Evolutionary conservation across 257 asterid species (phyloP).

Genomic region (Penstemon eatonii): DNA sequence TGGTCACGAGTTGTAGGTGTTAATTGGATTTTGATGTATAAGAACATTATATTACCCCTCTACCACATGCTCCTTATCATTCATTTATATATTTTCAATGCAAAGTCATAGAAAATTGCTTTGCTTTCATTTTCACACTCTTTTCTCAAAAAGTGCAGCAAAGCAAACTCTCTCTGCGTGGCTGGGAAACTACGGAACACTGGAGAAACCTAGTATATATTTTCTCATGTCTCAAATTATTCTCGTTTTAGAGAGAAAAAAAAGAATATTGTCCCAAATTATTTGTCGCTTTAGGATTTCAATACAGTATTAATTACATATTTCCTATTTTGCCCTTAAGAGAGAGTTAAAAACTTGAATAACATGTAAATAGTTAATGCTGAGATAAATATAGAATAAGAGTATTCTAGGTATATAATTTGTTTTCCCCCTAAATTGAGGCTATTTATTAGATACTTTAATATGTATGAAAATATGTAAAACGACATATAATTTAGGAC

Average conservation of each 20-base stretch:
- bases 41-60: constrained; percentile 24
- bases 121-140: constrained; percentile 22
- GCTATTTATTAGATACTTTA: too few species aligned
- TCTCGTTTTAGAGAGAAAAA: background rate
- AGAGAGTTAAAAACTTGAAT: too few species aligned
- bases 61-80: constrained; percentile 1
- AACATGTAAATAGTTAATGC: too few species aligned
- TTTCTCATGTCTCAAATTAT: background rate
- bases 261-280: background rate
- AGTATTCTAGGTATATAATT: too few species aligned
- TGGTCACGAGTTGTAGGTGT: constrained; percentile 39
- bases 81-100: constrained; percentile 19
- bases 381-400: too few species aligned
- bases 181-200: background rate
- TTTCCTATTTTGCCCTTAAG: too few species aligned
- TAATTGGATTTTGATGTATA: constrained; percentile 16
- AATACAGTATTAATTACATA: too few species aligned
- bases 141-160: constrained; percentile 20
- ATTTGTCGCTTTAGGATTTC: too few species aligned
- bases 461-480: too few species aligned
- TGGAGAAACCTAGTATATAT: too few species aligned
- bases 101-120: constrained; percentile 26
- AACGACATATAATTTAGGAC: too few species aligned
- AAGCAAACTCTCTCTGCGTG: constrained; percentile 16
- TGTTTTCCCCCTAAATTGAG: too few species aligned